Evolutionary conservation across 2,329 filamentous ascomycete genomes (phyloP), one percentile per base, ranked within the genome.

Genomic region (Calycina herbarum): DNA sequence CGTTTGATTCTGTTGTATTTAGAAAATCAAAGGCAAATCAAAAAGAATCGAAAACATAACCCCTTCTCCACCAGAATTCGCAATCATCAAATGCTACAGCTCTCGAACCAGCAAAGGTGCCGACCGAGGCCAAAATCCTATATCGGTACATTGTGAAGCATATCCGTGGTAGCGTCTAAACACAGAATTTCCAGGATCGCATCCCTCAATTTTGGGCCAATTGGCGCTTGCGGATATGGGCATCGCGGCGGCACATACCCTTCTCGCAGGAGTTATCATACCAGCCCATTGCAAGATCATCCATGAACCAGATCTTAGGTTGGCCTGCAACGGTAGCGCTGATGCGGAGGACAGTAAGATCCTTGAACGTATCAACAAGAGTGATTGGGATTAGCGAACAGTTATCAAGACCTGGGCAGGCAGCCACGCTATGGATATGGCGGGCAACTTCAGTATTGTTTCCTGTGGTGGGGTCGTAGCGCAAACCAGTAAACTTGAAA

Each of bases 251-350:
- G 66, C 80, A 81, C 10, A 73, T 51, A 7, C 78, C 78, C 11
- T 75, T 72, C 8, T 73, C 67, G 68, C 80, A 82, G 57, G 70
- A 75, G 63, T 79, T 77, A 70, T 82, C 74, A 40, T 73, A 78
- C 81, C 81, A 83, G 6, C 77, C 76, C 65, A 83, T 70, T 5
- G 74, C 66, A 31, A 82, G 63, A 69, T 83, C 78, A 68, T 83
- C 81, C 60, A 78, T 78, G 80, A 80, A 83, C 80, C 81, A 83
- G 10, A 73, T 74, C 64, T 73, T 76, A n/a, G 76, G 71, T 40
- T 77, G 64, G 3, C 72, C 73, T n/a, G 73, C 72, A n/a, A 76
- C 76, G n/a, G 76, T 77, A 13, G 79, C 71, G n/a, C 78, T 76
- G 54, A 83, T 73, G 8, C 76, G 76, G 70, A 84, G 66, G 2